Evolutionary conservation across 371 early-diverging fungal genomes (phyloP).

Genomic region (Lichtheimia ornata): DNA sequence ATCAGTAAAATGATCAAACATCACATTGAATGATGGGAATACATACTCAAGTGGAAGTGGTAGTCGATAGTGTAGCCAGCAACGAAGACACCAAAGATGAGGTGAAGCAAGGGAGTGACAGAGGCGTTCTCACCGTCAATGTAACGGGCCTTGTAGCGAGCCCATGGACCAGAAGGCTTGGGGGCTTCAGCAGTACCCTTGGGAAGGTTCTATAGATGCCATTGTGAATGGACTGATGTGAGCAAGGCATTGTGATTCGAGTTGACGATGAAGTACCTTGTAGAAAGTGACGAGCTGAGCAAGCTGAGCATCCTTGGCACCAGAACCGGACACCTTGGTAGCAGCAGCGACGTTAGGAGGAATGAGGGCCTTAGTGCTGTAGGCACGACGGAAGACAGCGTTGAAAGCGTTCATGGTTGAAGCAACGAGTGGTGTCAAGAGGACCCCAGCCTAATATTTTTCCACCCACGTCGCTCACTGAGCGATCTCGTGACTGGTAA

Average conservation of each 20-base stretch:
- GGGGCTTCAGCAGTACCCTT: conserved; percentile 46
- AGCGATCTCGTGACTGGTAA: too few species aligned
- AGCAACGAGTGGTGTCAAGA: too few species aligned
- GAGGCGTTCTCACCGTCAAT: conserved; percentile 67
- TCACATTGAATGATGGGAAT: neutral
- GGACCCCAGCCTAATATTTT: too few species aligned
- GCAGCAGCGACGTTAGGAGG: conserved; percentile 59
- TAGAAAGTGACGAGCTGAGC: conserved; percentile 51
- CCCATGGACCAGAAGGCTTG: conserved; percentile 51
- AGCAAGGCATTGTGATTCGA: neutral
- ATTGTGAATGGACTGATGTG: neutral
- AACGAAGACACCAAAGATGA: conserved; percentile 55
- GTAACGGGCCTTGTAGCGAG: conserved; percentile 64
- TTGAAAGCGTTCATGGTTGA: conserved; percentile 36
- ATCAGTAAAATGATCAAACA: conserved; percentile 5
- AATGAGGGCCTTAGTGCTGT: conserved; percentile 55
- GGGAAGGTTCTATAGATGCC: conserved; percentile 39
- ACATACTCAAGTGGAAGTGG: conserved; percentile 74
- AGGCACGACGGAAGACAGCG: conserved; percentile 57
- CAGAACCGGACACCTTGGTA: conserved; percentile 44
- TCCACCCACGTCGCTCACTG: too few species aligned
- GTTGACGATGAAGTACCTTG: conserved; percentile 30
- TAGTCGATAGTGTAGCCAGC: conserved; percentile 66
- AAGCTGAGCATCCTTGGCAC: conserved; percentile 44
- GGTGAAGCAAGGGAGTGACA: conserved; percentile 60